Percentiles rank a stretch among this genome's conserved stretches.
These are phyloP conservation scores for Emmonsiellopsis sp. DNA, from an alignment of 2,329 filamentous ascomycete species.

Conservation along the genomic window DNA sequence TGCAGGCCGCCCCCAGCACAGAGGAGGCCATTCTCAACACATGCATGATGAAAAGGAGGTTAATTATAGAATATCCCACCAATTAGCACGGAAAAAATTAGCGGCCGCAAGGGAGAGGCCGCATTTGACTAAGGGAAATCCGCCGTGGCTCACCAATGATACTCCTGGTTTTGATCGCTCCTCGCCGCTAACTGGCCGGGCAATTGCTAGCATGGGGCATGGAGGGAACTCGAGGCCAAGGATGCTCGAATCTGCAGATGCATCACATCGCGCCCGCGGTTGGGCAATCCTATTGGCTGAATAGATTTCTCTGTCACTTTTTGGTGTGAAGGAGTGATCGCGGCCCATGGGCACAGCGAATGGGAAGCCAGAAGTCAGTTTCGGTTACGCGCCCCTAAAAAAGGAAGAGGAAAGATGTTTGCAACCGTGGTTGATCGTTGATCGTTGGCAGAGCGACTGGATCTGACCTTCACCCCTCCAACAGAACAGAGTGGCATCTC, in stretches of 20 bases:
- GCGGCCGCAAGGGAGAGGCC: constrained; percentile 1
- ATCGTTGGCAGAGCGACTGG: background rate
- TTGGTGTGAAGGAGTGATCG: background rate
- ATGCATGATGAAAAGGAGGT: background rate
- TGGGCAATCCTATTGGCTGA: background rate
- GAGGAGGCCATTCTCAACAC: background rate
- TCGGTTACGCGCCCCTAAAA: constrained; percentile 3
- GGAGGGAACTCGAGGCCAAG: background rate
- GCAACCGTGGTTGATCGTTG: background rate
- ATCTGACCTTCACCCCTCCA: background rate
- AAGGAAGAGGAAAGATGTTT: background rate
- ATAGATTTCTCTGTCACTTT: background rate
- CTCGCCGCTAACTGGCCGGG: background rate
- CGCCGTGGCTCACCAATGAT: background rate
- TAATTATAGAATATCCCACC: constrained; percentile 1
- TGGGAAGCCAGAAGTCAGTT: background rate
- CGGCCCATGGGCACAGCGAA: background rate
- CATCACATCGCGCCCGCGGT: background rate
- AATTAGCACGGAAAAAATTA: background rate
- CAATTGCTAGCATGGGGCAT: background rate
- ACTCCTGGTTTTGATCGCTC: background rate
- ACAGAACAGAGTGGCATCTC: no score
- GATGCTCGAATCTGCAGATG: background rate
- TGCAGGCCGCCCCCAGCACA: background rate
- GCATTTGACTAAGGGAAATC: background rate